These are phyloP conservation scores for Trichoderma brevicompactum DNA, from an alignment of 2,329 filamentous ascomycete genomes.

Conservation along the genomic window DNA sequence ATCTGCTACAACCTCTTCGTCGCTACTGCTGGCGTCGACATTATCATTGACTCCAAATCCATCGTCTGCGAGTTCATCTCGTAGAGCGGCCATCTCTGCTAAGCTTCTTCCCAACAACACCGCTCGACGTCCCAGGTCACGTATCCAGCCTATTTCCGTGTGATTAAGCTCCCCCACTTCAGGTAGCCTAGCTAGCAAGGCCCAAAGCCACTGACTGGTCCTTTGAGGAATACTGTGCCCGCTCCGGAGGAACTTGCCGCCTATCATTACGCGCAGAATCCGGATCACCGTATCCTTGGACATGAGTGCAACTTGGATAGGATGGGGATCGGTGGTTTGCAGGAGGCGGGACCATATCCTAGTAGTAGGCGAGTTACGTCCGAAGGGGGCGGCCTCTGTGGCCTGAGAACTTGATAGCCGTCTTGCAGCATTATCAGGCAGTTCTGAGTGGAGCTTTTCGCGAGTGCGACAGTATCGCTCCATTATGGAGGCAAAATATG, in stretches of 20 bases:
- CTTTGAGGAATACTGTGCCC: conserved; percentile 64
- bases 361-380: conserved; percentile 54
- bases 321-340: conserved; percentile 58
- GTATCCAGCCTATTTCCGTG: conserved; percentile 73
- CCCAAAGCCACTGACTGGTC: conserved; percentile 85
- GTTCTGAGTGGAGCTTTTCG: conserved; percentile 58
- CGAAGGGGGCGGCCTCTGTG: conserved; percentile 59
- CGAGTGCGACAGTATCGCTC: conserved; percentile 70
- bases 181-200: conserved; percentile 74
- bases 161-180: conserved; percentile 76
- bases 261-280: conserved; percentile 68
- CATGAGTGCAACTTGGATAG: conserved; percentile 66
- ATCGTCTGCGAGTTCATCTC: conserved; percentile 49
- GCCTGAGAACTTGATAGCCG: conserved; percentile 59
- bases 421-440: conserved; percentile 57
- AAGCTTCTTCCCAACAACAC: conserved; percentile 62
- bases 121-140: conserved; percentile 80
- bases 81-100: conserved; percentile 56
- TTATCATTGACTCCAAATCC: conserved; percentile 50
- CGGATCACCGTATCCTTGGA: conserved; percentile 68
- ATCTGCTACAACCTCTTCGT: conserved; percentile 45
- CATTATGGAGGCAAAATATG: conserved; percentile 70
- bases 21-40: conserved; percentile 51
- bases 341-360: conserved; percentile 58
- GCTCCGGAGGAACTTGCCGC: conserved; percentile 65